phyloP scores from a whole-genome alignment of 148 eudicot genomes.

The Rhododendron vialii region DNA sequence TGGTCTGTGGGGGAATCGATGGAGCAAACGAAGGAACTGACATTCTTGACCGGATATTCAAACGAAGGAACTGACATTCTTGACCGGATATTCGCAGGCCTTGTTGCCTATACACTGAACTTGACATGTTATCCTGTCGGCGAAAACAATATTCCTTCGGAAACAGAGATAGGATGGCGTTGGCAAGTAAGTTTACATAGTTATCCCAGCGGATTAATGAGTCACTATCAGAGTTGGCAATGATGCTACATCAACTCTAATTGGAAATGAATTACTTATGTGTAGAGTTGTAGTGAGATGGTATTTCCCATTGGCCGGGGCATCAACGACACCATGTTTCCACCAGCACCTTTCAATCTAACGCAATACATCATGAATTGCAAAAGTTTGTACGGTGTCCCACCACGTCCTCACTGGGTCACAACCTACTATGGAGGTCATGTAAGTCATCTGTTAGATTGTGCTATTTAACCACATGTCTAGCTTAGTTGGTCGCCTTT shows the following conservation, averaged over 20 bases:
- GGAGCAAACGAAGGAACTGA: slow-evolving; percentile 21
- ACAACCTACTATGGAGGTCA: slow-evolving; percentile 32
- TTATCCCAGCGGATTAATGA: background rate
- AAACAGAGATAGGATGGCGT: slow-evolving; percentile 25
- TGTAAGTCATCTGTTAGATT: slow-evolving; percentile 7
- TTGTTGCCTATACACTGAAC: slow-evolving; percentile 23
- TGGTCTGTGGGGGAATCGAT: slow-evolving; percentile 39
- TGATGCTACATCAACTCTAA: too few species aligned
- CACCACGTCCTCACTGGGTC: slow-evolving; percentile 27
- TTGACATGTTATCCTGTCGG: slow-evolving; percentile 16
- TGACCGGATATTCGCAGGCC: slow-evolving; percentile 25
- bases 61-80: slow-evolving; percentile 19
- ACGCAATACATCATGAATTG: background rate
- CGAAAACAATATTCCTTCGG: background rate
- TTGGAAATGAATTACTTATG: background rate
- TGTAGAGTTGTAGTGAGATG: slow-evolving; percentile 49
- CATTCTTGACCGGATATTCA: slow-evolving; percentile 22
- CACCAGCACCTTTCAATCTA: slow-evolving; percentile 19
- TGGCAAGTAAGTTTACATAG: slow-evolving; percentile 45
- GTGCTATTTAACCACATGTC: background rate
- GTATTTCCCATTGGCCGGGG: slow-evolving; percentile 46
- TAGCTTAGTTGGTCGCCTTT: background rate
- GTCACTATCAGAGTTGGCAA: too few species aligned
- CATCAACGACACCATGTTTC: slow-evolving; percentile 36
- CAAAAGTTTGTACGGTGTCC: slow-evolving; percentile 9